These are phyloP conservation scores for Crithidia mellificae DNA, from an alignment of 208 protist species.

Conservation along the genomic window DNA sequence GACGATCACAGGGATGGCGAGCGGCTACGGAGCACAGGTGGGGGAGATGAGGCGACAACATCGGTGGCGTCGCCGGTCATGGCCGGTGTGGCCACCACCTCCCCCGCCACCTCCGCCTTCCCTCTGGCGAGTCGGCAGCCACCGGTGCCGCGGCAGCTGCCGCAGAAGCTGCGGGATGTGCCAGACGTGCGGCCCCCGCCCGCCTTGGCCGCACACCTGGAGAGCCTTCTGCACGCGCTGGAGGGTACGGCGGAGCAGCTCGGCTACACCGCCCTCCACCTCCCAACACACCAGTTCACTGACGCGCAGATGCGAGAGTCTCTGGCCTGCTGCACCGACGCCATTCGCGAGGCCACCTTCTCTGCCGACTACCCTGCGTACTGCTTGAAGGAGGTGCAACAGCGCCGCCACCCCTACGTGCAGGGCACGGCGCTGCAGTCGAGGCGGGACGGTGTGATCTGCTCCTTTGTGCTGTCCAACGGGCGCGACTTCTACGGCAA, in stretches of 20 bases:
- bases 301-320: constrained; percentile 47
- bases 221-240: constrained; percentile 25
- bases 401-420: constrained; percentile 57
- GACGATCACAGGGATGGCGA: not conserved
- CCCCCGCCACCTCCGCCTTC: constrained; percentile 5
- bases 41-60: not conserved
- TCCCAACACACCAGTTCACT: constrained; percentile 47
- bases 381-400: constrained; percentile 67
- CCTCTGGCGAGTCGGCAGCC: constrained; percentile 27
- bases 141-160: constrained; percentile 50
- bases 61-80: not conserved
- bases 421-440: constrained; percentile 63
- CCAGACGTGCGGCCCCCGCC: constrained; percentile 46
- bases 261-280: constrained; percentile 54
- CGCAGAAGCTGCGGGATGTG: constrained; percentile 70
- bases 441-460: constrained; percentile 20
- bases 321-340: constrained; percentile 62
- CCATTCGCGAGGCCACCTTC: constrained; percentile 74
- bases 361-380: constrained; percentile 74
- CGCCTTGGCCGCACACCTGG: constrained; percentile 29
- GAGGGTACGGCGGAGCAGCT: constrained; percentile 32
- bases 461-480: constrained; percentile 73
- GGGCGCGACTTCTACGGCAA: constrained; percentile 87
- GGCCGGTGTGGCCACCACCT: constrained; percentile 10
- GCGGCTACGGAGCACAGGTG: too few species aligned